Conservation (phyloP, 768 basidiomycete genomes). For the Mycena pura region DNA sequence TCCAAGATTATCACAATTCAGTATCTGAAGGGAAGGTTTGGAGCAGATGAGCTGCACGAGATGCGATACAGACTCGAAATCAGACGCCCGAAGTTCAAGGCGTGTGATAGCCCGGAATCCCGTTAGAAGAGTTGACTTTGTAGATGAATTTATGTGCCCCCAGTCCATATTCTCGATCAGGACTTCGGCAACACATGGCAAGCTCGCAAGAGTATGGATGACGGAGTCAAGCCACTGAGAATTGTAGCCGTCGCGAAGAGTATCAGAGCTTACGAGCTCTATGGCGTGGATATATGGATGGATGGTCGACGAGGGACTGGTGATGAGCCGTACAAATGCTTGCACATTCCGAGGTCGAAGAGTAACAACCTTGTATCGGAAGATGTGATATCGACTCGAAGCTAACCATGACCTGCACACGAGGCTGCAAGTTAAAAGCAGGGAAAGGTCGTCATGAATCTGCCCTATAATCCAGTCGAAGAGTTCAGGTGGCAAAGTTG, state of each 20-base stretch:
- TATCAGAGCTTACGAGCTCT: constrained; percentile 10
- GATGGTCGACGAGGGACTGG: constrained; percentile 11
- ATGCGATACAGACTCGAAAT: constrained; percentile 19
- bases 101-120: constrained; percentile 14
- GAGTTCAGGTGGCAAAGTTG: constrained; percentile 22
- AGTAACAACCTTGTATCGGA: constrained; percentile 2
- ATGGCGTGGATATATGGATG: constrained; percentile 12
- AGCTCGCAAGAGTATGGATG: constrained; percentile 10
- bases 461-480: constrained; percentile 20
- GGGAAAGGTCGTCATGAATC: constrained; percentile 1
- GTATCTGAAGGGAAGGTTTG: constrained; percentile 21
- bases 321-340: constrained; percentile 11
- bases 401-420: constrained; percentile 24
- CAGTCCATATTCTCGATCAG: constrained; percentile 20
- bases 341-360: constrained; percentile 11
- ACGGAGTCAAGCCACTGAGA: constrained; percentile 21
- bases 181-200: constrained; percentile 15
- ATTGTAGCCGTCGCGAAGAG: background rate
- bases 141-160: constrained; percentile 17
- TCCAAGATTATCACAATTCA: constrained; percentile 21
- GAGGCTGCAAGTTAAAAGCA: constrained; percentile 13
- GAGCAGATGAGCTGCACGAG: constrained; percentile 24
- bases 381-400: constrained; percentile 16
- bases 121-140: constrained; percentile 3
- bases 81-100: constrained; percentile 19